These are phyloP conservation scores for Schizochytrium sp. DNA, from an alignment of 108 stramenopile genomes.

Conservation along the genomic window DNA sequence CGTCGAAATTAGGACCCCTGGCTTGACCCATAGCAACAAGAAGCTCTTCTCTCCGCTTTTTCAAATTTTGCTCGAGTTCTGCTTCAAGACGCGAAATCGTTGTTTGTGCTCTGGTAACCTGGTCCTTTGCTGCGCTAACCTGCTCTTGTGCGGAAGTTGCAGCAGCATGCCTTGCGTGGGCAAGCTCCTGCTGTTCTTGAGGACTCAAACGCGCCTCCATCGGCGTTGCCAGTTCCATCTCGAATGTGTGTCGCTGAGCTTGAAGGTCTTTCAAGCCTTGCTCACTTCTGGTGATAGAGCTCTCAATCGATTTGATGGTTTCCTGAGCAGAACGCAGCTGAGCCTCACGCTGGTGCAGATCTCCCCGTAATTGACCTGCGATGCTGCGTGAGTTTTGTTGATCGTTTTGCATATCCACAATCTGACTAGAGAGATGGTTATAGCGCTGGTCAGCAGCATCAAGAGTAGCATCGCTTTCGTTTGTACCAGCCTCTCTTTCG, in stretches of 20 bases:
- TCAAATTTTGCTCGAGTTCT: slow-evolving; percentile 86
- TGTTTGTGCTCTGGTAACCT: slow-evolving; percentile 79
- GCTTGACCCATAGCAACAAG: slow-evolving; percentile 71
- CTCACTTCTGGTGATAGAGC: background rate
- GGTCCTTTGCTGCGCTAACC: slow-evolving; percentile 77
- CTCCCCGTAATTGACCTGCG: background rate
- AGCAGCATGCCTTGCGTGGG: slow-evolving; percentile 73
- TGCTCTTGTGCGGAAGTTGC: slow-evolving; percentile 75
- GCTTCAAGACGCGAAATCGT: slow-evolving; percentile 80
- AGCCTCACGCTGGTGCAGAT: slow-evolving; percentile 66
- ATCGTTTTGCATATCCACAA: slow-evolving; percentile 82
- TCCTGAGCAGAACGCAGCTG: slow-evolving; percentile 7
- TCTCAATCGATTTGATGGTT: background rate
- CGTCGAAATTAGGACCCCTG: too few species aligned
- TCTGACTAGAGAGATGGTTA: slow-evolving; percentile 79
- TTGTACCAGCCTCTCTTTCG: slow-evolving; percentile 68
- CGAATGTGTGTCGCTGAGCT: slow-evolving; percentile 79
- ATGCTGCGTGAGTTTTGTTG: slow-evolving; percentile 68
- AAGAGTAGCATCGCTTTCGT: slow-evolving; percentile 74
- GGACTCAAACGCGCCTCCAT: slow-evolving; percentile 78
- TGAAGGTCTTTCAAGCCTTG: slow-evolving; percentile 66
- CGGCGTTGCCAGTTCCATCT: slow-evolving; percentile 88
- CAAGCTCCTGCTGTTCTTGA: slow-evolving; percentile 78
- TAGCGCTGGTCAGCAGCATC: slow-evolving; percentile 80
- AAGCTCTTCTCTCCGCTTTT: slow-evolving; percentile 82